Evolutionary conservation across 2,329 filamentous ascomycete species (phyloP), one percentile per base, ranked within the genome.

Genomic region (Bipolaris zeicola): DNA sequence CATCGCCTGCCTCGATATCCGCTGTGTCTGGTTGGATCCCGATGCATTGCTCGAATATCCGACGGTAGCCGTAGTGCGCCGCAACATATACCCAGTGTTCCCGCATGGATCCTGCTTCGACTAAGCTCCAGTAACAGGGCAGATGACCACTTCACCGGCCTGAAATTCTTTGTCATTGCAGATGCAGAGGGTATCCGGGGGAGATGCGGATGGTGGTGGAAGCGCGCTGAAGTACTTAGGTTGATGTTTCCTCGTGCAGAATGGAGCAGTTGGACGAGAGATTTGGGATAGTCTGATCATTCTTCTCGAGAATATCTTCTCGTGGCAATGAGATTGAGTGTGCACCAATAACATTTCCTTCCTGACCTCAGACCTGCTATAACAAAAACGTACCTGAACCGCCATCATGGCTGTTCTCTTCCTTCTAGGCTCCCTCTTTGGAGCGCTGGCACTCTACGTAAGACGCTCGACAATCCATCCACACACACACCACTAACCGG

Each of bases 191-290:
- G 55, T 68, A 68, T 64, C 67, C 59, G 55, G 66, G 49, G 71
- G 66, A 53, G 34, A 6, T 31, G 49, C 71, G 71, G 71, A 69
- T 73, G 69, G 64, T 34, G 45, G 55, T 62, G 70, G 70, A 55
- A 64, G 11, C 34, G 11, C 24, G 18, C 31, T 34, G 18, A 13
- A 42, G 60, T 64, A 63, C 63, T 63, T 67, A 71, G 41, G 52
- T 52, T 57, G 33, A 26, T 22, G 18, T 41, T 26, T 34, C 36
- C 37, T 41, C 51, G 20, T 24, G 33, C 26, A 5, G 11, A 38
- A 36, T 31, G 14, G 33, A 10, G 34, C 6, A 5, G 8, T 14
- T 36, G n/a, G 6, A 16, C 34, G 2, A n/a, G 33, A n/a, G 34
- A 31, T 31, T 36, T 16, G 13, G 7, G 34, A 1, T 6, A 5